Base-by-base conservation (phyloP, 768 basidiomycete genomes). In the Naganishia vaughanmartiniae region DNA sequence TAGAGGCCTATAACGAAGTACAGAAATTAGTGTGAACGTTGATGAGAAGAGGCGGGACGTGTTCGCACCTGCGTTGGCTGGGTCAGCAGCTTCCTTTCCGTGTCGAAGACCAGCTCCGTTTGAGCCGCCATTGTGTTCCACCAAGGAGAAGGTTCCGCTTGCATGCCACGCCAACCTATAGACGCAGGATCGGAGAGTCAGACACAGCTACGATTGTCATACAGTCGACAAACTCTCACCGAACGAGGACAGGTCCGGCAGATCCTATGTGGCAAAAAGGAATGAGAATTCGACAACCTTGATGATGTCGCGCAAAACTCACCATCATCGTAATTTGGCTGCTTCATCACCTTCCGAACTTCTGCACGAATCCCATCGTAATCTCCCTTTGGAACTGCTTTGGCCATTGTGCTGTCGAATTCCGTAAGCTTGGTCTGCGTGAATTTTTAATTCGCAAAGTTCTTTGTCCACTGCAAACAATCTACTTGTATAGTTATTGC, bases 131-230 rank as follows among this genome's bases (percentile, higher is more conserved):
- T 77, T 78, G 66, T 79, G 77, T 76, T 78, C 79, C 0, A 80
- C 77, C 31, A 81, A 73, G 51, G 74, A 75, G 72, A 77, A 81
- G 26, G 79, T 81, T 3, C 79, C 80, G 48, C 76, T 76, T n/a
- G 78, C 77, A 72, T 82, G 81, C 81, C 81, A 82, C 33, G 80
- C 80, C 19, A 82, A 73, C 68, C 79, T 80, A 54, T 30, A n/a
- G 45, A 42, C 28, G 36, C 73, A 66, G 7, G 11, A 73, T 74
- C 54, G 77, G 74, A 39, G 74, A 70, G 33, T 28, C 10, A 39
- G 28, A 5, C 9, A 33, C 21, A 31, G 26, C n/a, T 30, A 28
- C 31, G 34, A 51, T 12, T n/a, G 1, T 33, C 42, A 39, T n/a
- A n/a, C 10, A 2, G 21, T n/a, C 5, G 19, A 14, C 17, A 39